Evolutionary conservation across 148 eudicot genomes (phyloP).

Genomic region (Dysphania ambrosioides): DNA sequence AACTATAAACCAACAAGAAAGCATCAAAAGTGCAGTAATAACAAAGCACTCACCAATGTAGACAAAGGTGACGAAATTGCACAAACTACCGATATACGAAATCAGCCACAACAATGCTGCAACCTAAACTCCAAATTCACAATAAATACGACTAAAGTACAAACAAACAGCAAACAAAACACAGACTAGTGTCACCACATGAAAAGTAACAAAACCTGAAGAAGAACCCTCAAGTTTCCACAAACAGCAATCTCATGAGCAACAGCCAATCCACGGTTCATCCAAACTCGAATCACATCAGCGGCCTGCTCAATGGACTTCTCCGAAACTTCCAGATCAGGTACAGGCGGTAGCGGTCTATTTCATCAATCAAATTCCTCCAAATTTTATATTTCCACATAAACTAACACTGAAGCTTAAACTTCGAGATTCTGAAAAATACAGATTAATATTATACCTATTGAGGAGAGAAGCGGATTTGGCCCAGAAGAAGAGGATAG

Average conservation of each 20-base stretch:
- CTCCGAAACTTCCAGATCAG: constrained; percentile 81
- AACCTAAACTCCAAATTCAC: constrained; percentile 43
- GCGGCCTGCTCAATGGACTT: constrained; percentile 57
- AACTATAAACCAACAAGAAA: background rate
- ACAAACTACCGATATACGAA: constrained; percentile 68
- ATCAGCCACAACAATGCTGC: constrained; percentile 56
- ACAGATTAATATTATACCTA: constrained; percentile 44
- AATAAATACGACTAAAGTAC: background rate
- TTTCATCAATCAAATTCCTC: background rate
- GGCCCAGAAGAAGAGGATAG: constrained; percentile 87
- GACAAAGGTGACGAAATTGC: constrained; percentile 67
- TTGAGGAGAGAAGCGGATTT: constrained; percentile 90
- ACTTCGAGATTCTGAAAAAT: too few relatives aligned
- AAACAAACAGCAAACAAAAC: background rate
- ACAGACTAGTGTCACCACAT: background rate
- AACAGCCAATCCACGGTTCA: constrained; percentile 57
- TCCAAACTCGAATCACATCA: constrained; percentile 48
- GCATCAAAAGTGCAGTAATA: background rate
- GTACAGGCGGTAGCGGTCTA: constrained; percentile 94
- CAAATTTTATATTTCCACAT: background rate
- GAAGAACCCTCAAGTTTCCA: constrained; percentile 59
- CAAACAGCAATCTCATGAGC: constrained; percentile 75
- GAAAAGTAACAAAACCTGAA: constrained; percentile 43
- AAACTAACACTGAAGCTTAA: too few relatives aligned
- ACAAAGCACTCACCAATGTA: constrained; percentile 57